Conservation (phyloP, 2,329 filamentous ascomycete genomes). For the Aspergillus hiratsukae region DNA sequence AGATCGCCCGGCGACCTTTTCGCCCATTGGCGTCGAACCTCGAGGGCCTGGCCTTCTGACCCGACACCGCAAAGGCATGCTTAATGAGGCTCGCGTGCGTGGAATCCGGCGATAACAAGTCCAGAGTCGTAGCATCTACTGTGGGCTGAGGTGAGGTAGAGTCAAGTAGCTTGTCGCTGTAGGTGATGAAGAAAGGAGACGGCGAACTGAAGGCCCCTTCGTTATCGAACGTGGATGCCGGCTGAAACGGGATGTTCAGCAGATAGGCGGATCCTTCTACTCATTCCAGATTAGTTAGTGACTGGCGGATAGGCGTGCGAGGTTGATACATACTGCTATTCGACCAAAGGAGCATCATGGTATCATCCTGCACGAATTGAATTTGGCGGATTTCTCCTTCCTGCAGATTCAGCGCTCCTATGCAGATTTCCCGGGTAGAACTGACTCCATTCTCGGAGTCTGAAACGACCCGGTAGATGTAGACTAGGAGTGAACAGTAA, state of each 20-base stretch:
- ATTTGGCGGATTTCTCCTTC: conserved; percentile 50
- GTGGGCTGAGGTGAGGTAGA: conserved; percentile 11
- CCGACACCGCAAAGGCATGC: conserved; percentile 45
- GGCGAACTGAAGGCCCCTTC: conserved; percentile 7
- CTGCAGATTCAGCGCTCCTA: conserved; percentile 30
- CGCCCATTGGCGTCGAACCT: conserved; percentile 54
- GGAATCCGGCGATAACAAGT: conserved; percentile 16
- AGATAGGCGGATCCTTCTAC: conserved; percentile 28
- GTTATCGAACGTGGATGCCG: conserved; percentile 4
- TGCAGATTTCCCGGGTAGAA: conserved; percentile 30
- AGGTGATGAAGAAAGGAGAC: conserved; percentile 16
- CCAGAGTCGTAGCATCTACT: conserved; percentile 9
- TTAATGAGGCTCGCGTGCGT: conserved; percentile 27
- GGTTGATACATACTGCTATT: conserved; percentile 22
- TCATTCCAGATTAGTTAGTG: conserved; percentile 1
- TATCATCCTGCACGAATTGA: conserved; percentile 62
- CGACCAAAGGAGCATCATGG: conserved; percentile 56
- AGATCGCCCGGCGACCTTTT: conserved; percentile 48
- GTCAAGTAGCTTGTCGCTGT: conserved; percentile 13
- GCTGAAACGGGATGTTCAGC: conserved; percentile 31
- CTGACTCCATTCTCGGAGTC: conserved; percentile 58
- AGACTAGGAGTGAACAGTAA: conserved; percentile 42
- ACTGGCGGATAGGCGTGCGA: not conserved
- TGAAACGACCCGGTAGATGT: conserved; percentile 53
- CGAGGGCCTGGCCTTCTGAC: conserved; percentile 44